Evolutionary conservation across 73 alveolate species (phyloP).

Genomic region (Halteria grandinella): DNA sequence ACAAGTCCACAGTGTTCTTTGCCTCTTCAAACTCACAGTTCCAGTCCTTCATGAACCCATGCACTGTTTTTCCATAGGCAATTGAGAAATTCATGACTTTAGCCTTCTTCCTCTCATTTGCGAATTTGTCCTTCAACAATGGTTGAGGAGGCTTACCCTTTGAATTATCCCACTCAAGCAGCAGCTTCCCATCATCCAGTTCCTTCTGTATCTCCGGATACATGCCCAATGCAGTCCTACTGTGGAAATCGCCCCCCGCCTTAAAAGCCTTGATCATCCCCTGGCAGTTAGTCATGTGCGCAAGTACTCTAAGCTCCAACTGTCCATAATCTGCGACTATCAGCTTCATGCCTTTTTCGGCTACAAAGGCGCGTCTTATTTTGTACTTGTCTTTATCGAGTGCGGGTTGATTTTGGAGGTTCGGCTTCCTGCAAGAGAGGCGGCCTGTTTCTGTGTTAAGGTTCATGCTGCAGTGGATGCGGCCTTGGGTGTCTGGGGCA

Average conservation of each 20-base stretch:
- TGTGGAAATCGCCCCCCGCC: constrained; percentile 90
- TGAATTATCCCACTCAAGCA: constrained; percentile 88
- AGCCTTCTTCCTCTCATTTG: constrained; percentile 91
- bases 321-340: constrained; percentile 97
- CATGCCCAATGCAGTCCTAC: constrained; percentile 83
- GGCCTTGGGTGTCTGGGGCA: constrained; percentile 68
- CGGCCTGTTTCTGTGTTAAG: constrained; percentile 97
- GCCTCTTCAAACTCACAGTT: constrained; percentile 85
- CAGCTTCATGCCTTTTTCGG: constrained; percentile 81
- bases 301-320: constrained; percentile 93
- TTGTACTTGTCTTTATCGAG: constrained; percentile 80
- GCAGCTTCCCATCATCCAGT: constrained; percentile 82
- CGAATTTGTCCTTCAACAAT: constrained; percentile 80
- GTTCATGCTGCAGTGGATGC: constrained; percentile 88
- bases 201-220: constrained; percentile 82
- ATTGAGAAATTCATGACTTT: constrained; percentile 93
- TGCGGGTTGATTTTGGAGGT: constrained; percentile 92
- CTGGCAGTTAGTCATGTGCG: constrained; percentile 92
- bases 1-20: constrained; percentile 71
- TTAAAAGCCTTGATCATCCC: constrained; percentile 92
- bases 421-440: constrained; percentile 89
- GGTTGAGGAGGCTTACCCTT: constrained; percentile 93
- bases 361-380: constrained; percentile 84
- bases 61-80: constrained; percentile 95
- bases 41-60: constrained; percentile 93